A percentile compares a stretch with the other conserved stretches of the same genome.
Conservation (phyloP, 345 rosid species). For the Litchi chinensis region DNA sequence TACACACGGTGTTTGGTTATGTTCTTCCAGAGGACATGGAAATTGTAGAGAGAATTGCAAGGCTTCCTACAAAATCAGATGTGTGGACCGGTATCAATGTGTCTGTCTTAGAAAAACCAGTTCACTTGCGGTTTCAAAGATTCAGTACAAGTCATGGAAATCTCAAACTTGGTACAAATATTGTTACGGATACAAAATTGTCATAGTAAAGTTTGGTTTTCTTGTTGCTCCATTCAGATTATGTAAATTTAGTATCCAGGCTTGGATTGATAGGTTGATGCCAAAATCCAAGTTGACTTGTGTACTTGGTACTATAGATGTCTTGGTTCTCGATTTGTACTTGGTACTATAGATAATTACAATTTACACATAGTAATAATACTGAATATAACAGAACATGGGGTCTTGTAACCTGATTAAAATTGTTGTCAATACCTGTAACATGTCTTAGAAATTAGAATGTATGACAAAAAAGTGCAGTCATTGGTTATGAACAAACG, state of each 20-base stretch:
- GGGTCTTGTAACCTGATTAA: not conserved
- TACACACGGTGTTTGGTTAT: conserved; percentile 47
- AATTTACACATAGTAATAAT: not conserved
- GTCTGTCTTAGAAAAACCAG: conserved; percentile 46
- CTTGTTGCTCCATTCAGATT: not conserved
- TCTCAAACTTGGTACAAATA: not conserved
- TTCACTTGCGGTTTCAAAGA: conserved; percentile 38
- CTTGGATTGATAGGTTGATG: not conserved
- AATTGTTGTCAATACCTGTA: not conserved
- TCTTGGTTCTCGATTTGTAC: not conserved
- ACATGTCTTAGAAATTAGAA: too few relatives aligned
- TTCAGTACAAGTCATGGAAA: conserved; percentile 19
- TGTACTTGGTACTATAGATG: not conserved
- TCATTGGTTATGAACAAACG: too few relatives aligned
- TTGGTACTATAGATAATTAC: not conserved
- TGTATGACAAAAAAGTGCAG: too few relatives aligned
- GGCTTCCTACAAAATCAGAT: conserved; percentile 45
- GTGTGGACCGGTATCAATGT: conserved; percentile 53
- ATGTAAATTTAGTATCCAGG: not conserved
- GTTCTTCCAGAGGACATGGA: conserved; percentile 57
- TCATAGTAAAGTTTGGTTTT: not conserved
- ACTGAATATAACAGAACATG: not conserved
- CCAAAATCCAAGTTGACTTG: not conserved
- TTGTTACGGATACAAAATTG: not conserved
- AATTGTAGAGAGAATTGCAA: conserved; percentile 45